Evolutionary conservation across 1,139 yeast genomes (phyloP).

Genomic region (Geotrichum reessii): DNA sequence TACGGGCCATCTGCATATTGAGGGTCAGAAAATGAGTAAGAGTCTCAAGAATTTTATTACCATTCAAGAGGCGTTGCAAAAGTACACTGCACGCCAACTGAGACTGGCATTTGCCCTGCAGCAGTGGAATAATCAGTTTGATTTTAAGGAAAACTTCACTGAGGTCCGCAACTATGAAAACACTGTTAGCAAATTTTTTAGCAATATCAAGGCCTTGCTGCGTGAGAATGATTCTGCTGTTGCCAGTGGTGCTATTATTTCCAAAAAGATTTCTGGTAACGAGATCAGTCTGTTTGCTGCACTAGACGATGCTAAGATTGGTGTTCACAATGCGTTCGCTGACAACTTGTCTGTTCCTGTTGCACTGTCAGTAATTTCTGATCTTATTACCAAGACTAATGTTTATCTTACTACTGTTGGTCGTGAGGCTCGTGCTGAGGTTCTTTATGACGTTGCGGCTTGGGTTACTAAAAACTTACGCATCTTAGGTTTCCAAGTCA

Average conservation of each 20-base stretch:
- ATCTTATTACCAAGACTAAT: slow-evolving; percentile 65
- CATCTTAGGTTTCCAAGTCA: slow-evolving; percentile 68
- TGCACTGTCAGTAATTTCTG: slow-evolving; percentile 60
- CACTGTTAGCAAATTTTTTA: slow-evolving; percentile 73
- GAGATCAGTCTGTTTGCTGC: slow-evolving; percentile 56
- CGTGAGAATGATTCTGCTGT: slow-evolving; percentile 45
- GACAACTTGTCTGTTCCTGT: slow-evolving; percentile 80
- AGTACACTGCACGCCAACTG: slow-evolving; percentile 70
- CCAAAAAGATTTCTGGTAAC: slow-evolving; percentile 45
- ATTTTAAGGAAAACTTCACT: slow-evolving; percentile 70
- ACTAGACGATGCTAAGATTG: slow-evolving; percentile 50
- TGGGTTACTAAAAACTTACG: slow-evolving; percentile 68
- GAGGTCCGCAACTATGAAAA: slow-evolving; percentile 77
- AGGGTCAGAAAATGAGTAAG: slow-evolving; percentile 97
- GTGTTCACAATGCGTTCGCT: slow-evolving; percentile 72
- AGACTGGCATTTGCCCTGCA: slow-evolving; percentile 85
- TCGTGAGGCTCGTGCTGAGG: slow-evolving; percentile 55
- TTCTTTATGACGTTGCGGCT: slow-evolving; percentile 54
- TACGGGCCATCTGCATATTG: slow-evolving; percentile 95
- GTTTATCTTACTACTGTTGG: slow-evolving; percentile 58
- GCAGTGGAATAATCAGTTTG: slow-evolving; percentile 89
- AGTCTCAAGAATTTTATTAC: slow-evolving; percentile 92
- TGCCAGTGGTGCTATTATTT: slow-evolving; percentile 57
- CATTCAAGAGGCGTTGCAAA: slow-evolving; percentile 77
- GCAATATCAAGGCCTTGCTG: slow-evolving; percentile 71